phyloP scores from a whole-genome alignment of 768 basidiomycete species.

The Xerocomellus intermedius region DNA sequence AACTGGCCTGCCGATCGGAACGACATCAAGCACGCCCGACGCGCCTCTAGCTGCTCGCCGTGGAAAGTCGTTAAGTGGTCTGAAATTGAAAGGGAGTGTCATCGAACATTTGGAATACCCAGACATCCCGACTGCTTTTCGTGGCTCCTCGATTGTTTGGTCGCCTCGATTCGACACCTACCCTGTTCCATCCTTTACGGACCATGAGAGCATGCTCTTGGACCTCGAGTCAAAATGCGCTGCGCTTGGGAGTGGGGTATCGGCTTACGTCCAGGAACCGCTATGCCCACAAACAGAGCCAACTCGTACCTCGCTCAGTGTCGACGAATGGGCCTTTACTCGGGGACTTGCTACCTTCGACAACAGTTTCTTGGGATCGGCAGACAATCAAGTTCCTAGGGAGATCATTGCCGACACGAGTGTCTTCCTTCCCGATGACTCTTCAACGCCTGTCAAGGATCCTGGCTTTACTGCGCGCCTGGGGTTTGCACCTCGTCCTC shows the following conservation, averaged over 20 bases:
- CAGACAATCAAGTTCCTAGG: conserved; percentile 1
- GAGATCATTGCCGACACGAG: conserved; percentile 3
- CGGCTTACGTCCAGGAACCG: conserved; percentile 10
- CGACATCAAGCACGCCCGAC: conserved; percentile 2
- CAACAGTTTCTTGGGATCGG: conserved; percentile 12
- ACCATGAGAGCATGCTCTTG: conserved; percentile 37
- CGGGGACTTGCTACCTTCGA: conserved; percentile 30
- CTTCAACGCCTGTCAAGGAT: conserved; percentile 11
- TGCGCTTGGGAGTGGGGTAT: conserved; percentile 18
- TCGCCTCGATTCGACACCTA: conserved; percentile 29
- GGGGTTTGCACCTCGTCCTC: not conserved
- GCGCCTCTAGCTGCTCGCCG: conserved; percentile 39
- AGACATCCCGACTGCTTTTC: conserved; percentile 43
- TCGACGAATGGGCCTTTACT: conserved; percentile 39
- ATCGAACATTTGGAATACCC: conserved; percentile 34
- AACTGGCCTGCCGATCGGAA: not conserved
- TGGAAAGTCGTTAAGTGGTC: conserved; percentile 33
- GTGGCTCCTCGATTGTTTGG: conserved; percentile 35
- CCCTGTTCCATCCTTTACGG: conserved; percentile 21
- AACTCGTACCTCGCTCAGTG: conserved; percentile 12
- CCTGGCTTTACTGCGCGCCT: not conserved
- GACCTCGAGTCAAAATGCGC: conserved; percentile 35
- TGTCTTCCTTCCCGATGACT: conserved; percentile 11
- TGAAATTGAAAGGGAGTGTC: conserved; percentile 23
- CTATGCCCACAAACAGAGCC: not conserved